Evolutionary conservation across 495 filamentous ascomycete species (phyloP).

Genomic region (Chlorociboria aeruginascens): DNA sequence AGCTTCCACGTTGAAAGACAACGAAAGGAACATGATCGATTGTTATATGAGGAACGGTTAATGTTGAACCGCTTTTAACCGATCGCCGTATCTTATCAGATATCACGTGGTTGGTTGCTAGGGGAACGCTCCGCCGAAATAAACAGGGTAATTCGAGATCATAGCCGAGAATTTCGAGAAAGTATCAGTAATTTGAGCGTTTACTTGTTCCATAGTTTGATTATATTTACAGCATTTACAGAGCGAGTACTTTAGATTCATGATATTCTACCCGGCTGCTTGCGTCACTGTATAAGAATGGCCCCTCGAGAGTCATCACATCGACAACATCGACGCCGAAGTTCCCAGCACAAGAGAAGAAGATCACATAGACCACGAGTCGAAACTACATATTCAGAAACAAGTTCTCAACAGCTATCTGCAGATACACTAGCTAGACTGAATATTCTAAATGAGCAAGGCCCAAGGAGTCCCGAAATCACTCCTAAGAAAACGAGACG

Average conservation of each 20-base stretch:
- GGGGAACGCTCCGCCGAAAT: no score
- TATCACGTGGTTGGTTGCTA: no score
- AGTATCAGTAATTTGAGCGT: no score
- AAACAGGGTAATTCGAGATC: no score
- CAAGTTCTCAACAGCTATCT: slow-evolving; percentile 28
- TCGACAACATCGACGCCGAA: neutral
- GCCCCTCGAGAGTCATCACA: slow-evolving; percentile 15
- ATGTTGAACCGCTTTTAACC: neutral
- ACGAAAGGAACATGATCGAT: neutral
- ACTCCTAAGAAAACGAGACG: slow-evolving; percentile 22
- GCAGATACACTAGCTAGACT: slow-evolving; percentile 50
- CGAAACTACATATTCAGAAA: slow-evolving; percentile 22
- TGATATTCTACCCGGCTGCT: neutral
- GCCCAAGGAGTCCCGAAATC: slow-evolving; percentile 9
- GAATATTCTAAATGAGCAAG: slow-evolving; percentile 40
- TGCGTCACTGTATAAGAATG: slow-evolving; percentile 6
- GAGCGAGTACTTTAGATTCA: neutral
- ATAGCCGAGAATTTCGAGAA: no score
- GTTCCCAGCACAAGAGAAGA: slow-evolving; percentile 1
- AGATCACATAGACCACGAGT: slow-evolving; percentile 16
- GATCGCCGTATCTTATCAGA: neutral
- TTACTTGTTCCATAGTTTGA: neutral
- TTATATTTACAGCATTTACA: neutral
- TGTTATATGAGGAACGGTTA: neutral
- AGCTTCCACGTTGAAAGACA: neutral